Conservation (phyloP, 1,284 basidiomycete genomes). For the Trichosporon coremiiforme region DNA sequence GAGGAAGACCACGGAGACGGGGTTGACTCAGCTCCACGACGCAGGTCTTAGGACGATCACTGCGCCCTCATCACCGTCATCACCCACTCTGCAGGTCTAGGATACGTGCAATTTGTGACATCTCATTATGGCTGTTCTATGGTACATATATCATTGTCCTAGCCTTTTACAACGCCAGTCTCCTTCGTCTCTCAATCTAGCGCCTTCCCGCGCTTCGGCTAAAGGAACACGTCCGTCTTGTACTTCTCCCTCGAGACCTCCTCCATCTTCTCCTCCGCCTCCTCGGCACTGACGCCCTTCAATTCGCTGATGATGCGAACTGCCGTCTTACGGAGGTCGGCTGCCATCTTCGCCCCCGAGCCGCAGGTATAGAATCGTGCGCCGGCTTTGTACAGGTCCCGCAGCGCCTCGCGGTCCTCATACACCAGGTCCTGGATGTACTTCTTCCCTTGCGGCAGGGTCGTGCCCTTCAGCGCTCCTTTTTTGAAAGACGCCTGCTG, state of each 20-base stretch:
- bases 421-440: conserved; percentile 60
- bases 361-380: conserved; percentile 62
- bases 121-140: conserved; percentile 6
- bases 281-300: background rate
- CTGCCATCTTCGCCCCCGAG: conserved; percentile 29
- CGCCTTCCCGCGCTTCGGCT: too few species aligned
- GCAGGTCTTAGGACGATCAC: background rate
- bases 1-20: too few species aligned
- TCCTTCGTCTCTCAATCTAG: too few species aligned
- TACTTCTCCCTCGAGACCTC: conserved; percentile 10
- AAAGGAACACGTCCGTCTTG: conserved; percentile 20
- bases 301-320: conserved; percentile 16
- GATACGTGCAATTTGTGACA: background rate
- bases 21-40: background rate
- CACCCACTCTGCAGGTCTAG: too few species aligned
- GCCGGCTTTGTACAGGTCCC: conserved; percentile 48
- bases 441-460: conserved; percentile 54
- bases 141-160: conserved; percentile 5
- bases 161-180: conserved; percentile 1
- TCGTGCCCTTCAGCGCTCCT: background rate
- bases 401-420: conserved; percentile 57
- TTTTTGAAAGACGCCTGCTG: conserved; percentile 46
- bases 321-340: conserved; percentile 13
- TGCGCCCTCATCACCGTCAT: too few species aligned
- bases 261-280: conserved; percentile 12